phyloP scores from a whole-genome alignment of 495 filamentous ascomycete genomes.

The Pyrenopolyporus hunteri region DNA sequence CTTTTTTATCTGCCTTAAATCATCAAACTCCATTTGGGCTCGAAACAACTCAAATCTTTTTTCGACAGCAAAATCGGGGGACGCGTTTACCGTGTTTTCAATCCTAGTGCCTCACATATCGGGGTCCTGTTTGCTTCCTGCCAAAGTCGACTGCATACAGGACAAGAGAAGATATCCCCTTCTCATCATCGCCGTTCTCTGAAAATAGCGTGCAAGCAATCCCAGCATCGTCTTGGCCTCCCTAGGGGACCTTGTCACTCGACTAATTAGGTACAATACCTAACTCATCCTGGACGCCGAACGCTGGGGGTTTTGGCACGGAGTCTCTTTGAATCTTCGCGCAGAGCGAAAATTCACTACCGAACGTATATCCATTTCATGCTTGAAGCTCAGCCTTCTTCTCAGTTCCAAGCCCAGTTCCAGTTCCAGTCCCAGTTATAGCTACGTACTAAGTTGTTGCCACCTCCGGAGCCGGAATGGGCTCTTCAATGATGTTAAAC shows the following conservation, averaged over 20 bases:
- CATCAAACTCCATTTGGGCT: constrained; percentile 31
- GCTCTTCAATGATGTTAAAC: constrained; percentile 32
- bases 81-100: constrained; percentile 17
- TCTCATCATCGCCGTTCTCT: not conserved
- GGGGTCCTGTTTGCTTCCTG: not conserved
- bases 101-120: not conserved
- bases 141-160: not conserved
- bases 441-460: not conserved
- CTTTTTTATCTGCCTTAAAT: constrained; percentile 11
- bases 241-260: not conserved
- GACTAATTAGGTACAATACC: no score
- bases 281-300: constrained; percentile 2
- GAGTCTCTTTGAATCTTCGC: not conserved
- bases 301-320: not conserved
- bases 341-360: not conserved
- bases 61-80: constrained; percentile 16
- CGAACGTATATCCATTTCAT: not conserved
- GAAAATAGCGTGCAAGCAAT: not conserved
- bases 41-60: constrained; percentile 26
- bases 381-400: not conserved
- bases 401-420: no score
- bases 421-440: not conserved
- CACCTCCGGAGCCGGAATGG: constrained; percentile 21
- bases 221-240: not conserved
- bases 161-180: not conserved